phyloP scores from a whole-genome alignment of 2,329 filamentous ascomycete genomes.

The Fusarium citri region DNA sequence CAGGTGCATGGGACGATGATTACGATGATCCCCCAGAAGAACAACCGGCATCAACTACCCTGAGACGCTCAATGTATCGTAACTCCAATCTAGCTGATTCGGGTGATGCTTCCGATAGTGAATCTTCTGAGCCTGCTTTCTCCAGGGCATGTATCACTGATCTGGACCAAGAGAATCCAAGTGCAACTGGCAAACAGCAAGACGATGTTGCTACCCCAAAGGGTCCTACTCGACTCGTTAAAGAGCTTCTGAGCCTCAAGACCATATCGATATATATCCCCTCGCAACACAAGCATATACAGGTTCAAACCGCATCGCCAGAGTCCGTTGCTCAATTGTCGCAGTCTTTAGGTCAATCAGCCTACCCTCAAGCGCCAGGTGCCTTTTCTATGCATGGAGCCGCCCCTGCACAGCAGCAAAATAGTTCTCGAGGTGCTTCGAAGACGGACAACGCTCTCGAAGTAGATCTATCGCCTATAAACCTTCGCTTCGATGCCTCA shows the following conservation, averaged over 20 bases:
- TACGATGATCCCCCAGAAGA: slow-evolving; percentile 38
- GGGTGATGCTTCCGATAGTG: slow-evolving; percentile 38
- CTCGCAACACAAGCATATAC: slow-evolving; percentile 59
- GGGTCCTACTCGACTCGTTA: slow-evolving; percentile 65
- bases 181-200: slow-evolving; percentile 31
- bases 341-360: slow-evolving; percentile 52
- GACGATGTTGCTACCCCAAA: slow-evolving; percentile 63
- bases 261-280: slow-evolving; percentile 67
- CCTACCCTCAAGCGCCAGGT: slow-evolving; percentile 67
- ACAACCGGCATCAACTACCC: slow-evolving; percentile 18
- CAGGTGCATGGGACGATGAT: slow-evolving; percentile 64
- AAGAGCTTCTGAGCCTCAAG: slow-evolving; percentile 64
- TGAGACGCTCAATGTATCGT: slow-evolving; percentile 12
- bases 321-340: slow-evolving; percentile 47
- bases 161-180: slow-evolving; percentile 25
- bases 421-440: not conserved
- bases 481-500: slow-evolving; percentile 66
- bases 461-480: slow-evolving; percentile 63
- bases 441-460: slow-evolving; percentile 55
- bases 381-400: slow-evolving; percentile 66
- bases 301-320: slow-evolving; percentile 49
- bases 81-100: slow-evolving; percentile 16
- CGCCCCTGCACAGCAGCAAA: slow-evolving; percentile 15
- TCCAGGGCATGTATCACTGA: slow-evolving; percentile 41
- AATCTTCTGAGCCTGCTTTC: slow-evolving; percentile 47